Percentiles rank a stretch among this genome's conserved stretches.
phyloP scores from a whole-genome alignment of 2,329 filamentous ascomycete genomes.

The Cytospora piceicola region DNA sequence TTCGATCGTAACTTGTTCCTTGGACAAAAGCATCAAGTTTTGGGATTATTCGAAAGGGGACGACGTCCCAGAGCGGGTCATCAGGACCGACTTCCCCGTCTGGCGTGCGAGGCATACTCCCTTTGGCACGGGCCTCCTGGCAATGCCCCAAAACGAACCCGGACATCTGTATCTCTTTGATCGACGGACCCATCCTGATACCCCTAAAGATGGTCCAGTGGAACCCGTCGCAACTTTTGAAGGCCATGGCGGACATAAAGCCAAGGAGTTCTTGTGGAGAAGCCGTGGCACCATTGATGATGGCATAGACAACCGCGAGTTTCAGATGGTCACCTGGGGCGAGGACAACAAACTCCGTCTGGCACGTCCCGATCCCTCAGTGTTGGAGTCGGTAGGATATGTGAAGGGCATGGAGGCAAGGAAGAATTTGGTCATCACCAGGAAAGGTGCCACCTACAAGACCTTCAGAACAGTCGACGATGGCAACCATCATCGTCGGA shows the following conservation, averaged over 20 bases:
- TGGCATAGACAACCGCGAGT: conserved; percentile 80
- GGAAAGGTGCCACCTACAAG: conserved; percentile 83
- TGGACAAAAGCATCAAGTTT: conserved; percentile 91
- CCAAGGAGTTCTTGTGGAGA: conserved; percentile 92
- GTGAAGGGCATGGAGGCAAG: conserved; percentile 68
- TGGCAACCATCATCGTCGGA: conserved; percentile 59
- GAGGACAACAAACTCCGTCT: conserved; percentile 82
- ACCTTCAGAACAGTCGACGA: conserved; percentile 78
- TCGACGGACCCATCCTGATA: conserved; percentile 53
- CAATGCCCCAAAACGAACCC: conserved; percentile 90
- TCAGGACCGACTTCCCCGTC: conserved; percentile 82
- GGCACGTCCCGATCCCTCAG: conserved; percentile 69
- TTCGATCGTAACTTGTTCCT: conserved; percentile 81
- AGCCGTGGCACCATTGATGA: conserved; percentile 71
- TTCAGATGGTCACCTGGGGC: conserved; percentile 92
- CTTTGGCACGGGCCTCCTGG: conserved; percentile 82
- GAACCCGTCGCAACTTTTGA: conserved; percentile 61
- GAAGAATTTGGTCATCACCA: conserved; percentile 71
- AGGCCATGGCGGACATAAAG: conserved; percentile 68
- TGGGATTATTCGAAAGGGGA: conserved; percentile 75
- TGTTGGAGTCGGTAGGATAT: conserved; percentile 72
- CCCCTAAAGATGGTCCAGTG: conserved; percentile 48
- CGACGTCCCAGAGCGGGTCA: conserved; percentile 73
- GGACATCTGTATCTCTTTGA: conserved; percentile 86
- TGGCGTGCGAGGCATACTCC: conserved; percentile 92